Conservation (phyloP, 192 early-diverging fungal genomes). For the Phycomyces blakesleeanus region DNA sequence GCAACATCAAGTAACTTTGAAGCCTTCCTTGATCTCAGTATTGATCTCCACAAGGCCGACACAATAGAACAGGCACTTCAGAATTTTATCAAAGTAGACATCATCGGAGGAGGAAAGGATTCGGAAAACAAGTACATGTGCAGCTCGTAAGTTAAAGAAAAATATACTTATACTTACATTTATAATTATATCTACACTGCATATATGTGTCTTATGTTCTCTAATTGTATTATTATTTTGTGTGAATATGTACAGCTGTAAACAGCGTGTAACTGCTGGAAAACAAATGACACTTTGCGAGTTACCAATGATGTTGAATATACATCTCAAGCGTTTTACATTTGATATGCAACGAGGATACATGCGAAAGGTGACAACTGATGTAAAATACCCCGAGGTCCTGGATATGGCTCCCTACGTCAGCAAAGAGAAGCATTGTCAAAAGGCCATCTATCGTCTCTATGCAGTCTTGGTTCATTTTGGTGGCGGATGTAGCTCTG, state of each 20-base stretch:
- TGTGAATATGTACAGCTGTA: too few relatives aligned
- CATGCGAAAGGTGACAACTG: constrained; percentile 60
- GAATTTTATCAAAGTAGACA: constrained; percentile 69
- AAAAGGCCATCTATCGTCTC: constrained; percentile 51
- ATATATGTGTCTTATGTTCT: too few relatives aligned
- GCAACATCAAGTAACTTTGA: constrained; percentile 75
- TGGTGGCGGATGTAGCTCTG: constrained; percentile 68
- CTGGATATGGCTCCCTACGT: constrained; percentile 66
- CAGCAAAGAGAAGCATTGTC: constrained; percentile 32
- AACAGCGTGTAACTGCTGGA: constrained; percentile 66
- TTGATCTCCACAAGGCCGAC: constrained; percentile 68
- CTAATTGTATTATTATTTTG: too few relatives aligned
- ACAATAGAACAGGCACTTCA: constrained; percentile 64
- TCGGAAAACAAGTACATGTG: constrained; percentile 73
- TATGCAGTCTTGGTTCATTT: constrained; percentile 81
- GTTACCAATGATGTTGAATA: constrained; percentile 63
- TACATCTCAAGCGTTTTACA: constrained; percentile 88
- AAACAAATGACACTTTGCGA: constrained; percentile 78
- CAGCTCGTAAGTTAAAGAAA: constrained; percentile 54
- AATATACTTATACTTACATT: too few relatives aligned
- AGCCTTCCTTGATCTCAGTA: constrained; percentile 68
- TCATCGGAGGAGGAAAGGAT: constrained; percentile 38
- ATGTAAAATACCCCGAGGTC: constrained; percentile 56
- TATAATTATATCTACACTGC: too few relatives aligned
- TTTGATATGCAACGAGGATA: constrained; percentile 46